Evolutionary conservation across 2,329 filamentous ascomycete species (phyloP).

Genomic region (Botrytis byssoidea): DNA sequence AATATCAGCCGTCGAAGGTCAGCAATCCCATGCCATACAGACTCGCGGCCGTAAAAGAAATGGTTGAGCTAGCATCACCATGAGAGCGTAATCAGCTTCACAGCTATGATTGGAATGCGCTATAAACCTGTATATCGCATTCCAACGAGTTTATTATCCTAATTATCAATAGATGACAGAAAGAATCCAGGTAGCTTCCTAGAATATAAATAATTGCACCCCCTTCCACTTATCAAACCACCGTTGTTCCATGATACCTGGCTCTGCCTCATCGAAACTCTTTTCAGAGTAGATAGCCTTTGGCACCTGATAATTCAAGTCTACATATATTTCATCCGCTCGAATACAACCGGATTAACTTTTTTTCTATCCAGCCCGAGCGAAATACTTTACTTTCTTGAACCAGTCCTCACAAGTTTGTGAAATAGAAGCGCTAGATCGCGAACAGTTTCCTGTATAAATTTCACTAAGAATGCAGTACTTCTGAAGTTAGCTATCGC

Average conservation of each 20-base stretch:
- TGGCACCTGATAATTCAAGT: constrained; percentile 22
- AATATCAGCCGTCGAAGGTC: not conserved
- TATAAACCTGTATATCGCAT: not conserved
- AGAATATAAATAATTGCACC: constrained; percentile 42
- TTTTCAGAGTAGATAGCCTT: constrained; percentile 37
- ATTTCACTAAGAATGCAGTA: not conserved
- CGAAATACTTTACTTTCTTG: not conserved
- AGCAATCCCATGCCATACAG: not conserved
- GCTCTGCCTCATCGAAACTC: constrained; percentile 15
- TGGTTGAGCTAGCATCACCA: not conserved
- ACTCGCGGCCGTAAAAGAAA: not conserved
- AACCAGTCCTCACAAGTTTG: not conserved
- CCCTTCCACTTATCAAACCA: constrained; percentile 45
- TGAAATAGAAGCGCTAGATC: not conserved
- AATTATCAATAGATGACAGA: constrained; percentile 31
- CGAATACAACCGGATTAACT: not conserved
- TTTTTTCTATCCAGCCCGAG: not conserved
- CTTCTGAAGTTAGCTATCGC: not conserved
- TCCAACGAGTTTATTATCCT: constrained; percentile 40
- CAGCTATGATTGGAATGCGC: not conserved
- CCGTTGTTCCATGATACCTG: constrained; percentile 30
- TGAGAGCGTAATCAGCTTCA: not conserved
- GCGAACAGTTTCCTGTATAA: constrained; percentile 10
- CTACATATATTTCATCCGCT: constrained; percentile 25
- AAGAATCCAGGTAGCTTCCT: not conserved